Conservation (phyloP, 164 flowering plant species). For the Nelumbo lutea region DNA sequence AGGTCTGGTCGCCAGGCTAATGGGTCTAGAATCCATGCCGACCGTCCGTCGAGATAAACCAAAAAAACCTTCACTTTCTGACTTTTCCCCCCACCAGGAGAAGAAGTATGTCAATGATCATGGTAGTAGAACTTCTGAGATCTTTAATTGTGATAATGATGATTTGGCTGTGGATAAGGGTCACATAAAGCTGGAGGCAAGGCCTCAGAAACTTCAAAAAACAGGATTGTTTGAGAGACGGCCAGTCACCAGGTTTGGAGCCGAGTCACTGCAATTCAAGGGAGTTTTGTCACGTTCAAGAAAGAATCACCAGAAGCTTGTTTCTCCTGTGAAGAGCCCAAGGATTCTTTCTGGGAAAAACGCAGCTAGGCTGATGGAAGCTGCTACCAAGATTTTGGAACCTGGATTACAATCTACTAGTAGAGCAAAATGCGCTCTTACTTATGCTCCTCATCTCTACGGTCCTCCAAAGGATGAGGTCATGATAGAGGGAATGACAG, state of each 20-base stretch:
- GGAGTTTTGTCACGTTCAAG: slow-evolving; percentile 51
- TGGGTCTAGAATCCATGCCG: slow-evolving; percentile 94
- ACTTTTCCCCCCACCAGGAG: slow-evolving; percentile 13
- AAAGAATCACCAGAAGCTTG: slow-evolving; percentile 60
- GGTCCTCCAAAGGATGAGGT: slow-evolving; percentile 19
- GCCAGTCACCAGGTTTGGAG: slow-evolving; percentile 51
- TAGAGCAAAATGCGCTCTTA: slow-evolving; percentile 48
- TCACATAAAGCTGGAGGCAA: slow-evolving; percentile 34
- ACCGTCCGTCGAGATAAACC: slow-evolving; percentile 27
- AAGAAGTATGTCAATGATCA: slow-evolving; percentile 14
- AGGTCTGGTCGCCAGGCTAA: slow-evolving; percentile 78
- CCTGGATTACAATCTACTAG: slow-evolving; percentile 71
- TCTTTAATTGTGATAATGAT: slow-evolving; percentile 19
- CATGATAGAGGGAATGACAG: slow-evolving; percentile 16
- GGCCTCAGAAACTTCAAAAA: slow-evolving; percentile 88
- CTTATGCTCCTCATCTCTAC: slow-evolving; percentile 34
- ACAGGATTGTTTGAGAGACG: slow-evolving; percentile 54
- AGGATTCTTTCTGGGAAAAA: slow-evolving; percentile 43
- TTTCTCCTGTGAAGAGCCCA: slow-evolving; percentile 67
- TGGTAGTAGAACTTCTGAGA: slow-evolving; percentile 5
- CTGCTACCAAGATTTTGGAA: slow-evolving; percentile 78
- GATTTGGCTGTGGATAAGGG: slow-evolving; percentile 31
- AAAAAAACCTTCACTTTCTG: slow-evolving; percentile 26
- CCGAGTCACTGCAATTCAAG: slow-evolving; percentile 68
- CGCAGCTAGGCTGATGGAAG: slow-evolving; percentile 66